Conservation (phyloP, 1,139 yeast species). For the Schizosaccharomyces versatilis region DNA sequence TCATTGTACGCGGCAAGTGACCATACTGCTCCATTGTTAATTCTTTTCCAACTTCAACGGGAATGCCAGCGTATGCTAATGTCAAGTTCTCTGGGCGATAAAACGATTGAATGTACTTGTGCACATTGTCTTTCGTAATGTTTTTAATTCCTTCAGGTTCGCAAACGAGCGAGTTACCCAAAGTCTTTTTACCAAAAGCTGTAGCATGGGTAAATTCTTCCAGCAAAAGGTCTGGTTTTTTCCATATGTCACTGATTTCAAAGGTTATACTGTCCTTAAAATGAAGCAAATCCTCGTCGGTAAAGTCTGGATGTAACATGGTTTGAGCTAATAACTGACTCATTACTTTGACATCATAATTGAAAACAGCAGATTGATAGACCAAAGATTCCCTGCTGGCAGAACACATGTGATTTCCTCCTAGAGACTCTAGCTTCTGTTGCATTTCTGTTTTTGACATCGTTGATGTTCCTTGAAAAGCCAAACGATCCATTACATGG, state of each 20-base stretch:
- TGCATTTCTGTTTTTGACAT: slow-evolving; percentile 49
- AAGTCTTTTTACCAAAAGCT: slow-evolving; percentile 49
- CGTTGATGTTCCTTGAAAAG: slow-evolving; percentile 55
- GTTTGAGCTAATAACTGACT: slow-evolving; percentile 62
- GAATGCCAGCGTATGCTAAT: slow-evolving; percentile 72
- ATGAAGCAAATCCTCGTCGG: slow-evolving; percentile 50
- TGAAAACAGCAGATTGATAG: slow-evolving; percentile 87
- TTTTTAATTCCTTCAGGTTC: slow-evolving; percentile 44
- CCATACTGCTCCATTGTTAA: slow-evolving; percentile 45
- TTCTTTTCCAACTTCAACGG: slow-evolving; percentile 45
- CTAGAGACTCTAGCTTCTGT: slow-evolving; percentile 51
- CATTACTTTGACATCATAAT: slow-evolving; percentile 67
- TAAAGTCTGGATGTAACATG: slow-evolving; percentile 42
- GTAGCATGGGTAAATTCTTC: slow-evolving; percentile 75
- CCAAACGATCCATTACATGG: slow-evolving; percentile 65
- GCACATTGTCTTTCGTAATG: slow-evolving; percentile 32
- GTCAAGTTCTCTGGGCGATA: slow-evolving; percentile 69
- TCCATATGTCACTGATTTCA: slow-evolving; percentile 62
- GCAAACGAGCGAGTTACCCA: slow-evolving; percentile 72
- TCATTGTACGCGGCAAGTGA: slow-evolving; percentile 26
- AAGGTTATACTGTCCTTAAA: slow-evolving; percentile 56
- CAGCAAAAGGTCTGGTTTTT: slow-evolving; percentile 63
- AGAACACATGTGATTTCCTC: slow-evolving; percentile 88
- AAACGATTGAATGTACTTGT: slow-evolving; percentile 41
- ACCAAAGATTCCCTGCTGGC: slow-evolving; percentile 79